Base-by-base conservation (phyloP, 164 flowering plant species). In the Dillenia turbinata region DNA sequence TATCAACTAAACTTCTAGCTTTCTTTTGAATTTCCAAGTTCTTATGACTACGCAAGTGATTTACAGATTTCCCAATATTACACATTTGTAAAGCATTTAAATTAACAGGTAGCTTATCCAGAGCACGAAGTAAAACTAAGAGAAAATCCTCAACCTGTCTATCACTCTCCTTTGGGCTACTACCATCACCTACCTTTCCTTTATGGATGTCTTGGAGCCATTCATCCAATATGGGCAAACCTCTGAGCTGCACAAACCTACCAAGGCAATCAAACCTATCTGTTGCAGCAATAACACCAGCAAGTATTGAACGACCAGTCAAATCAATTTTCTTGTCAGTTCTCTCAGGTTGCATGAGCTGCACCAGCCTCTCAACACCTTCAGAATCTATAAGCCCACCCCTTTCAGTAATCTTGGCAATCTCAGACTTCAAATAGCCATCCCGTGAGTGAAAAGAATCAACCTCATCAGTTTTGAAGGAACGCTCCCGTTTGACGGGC, bases 121-220 rank as follows among this genome's bases (percentile, higher is more conserved):
- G 88, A 12, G 98, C 97, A 49, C 88, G 85, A 71, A 94, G 99
- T 66, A 86, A 72, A 68, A 83, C 81, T 63, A 91, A 68, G 22
- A 91, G 90, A 65, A 94, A 87, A 16, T 94, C 97, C 63, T 94
- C 99, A 60, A 81, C 78, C 47, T 81, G 69, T 69, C 79, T 83
- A 67, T 89, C 92, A 81, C 71, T 64, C 15, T 89, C 95, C 68
- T 79, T 93, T 48, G 75, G 71, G 69, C 77, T 74, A 72, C 66
- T 72, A 66, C 74, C 75, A 79, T 81, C 88, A 62, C 86, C 84
- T 64, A 80, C 65, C 73, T 86, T 90, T 52, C 96, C 92, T 76
- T 86, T 89, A 48, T 91, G 96, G 50, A 80, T 78, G 67, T 93
- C 92, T 70, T 91, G 97, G 40, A 93, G 92, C 98, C 98, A 93